Conservation (phyloP, 257 asterid species). For the Oldenlandia corymbosa region DNA sequence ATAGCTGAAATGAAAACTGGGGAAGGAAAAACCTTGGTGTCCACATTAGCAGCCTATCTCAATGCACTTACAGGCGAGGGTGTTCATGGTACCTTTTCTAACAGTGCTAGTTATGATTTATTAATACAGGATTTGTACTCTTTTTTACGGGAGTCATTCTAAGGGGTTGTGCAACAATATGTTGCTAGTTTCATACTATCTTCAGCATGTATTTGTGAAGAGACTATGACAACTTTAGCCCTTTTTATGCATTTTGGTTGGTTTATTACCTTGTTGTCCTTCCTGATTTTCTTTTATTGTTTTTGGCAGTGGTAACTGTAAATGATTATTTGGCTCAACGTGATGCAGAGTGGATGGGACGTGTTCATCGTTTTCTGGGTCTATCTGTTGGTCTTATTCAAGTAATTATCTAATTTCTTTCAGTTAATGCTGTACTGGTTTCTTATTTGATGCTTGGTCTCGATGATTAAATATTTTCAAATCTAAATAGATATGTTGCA, state of each 20-base stretch:
- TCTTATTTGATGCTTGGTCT: not conserved
- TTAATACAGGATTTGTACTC: not conserved
- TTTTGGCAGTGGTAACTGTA: constrained; percentile 81
- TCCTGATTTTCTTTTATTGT: constrained; percentile 14
- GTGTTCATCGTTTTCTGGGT: constrained; percentile 92
- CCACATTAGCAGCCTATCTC: constrained; percentile 97
- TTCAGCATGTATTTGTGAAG: not conserved
- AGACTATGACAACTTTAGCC: not conserved
- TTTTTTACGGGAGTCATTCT: constrained; percentile 3
- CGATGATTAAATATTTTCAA: not conserved
- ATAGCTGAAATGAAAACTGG: constrained; percentile 99
- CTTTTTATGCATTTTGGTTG: not conserved
- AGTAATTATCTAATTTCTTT: constrained; percentile 35
- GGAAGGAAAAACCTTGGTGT: constrained; percentile 96
- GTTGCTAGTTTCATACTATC: not conserved
- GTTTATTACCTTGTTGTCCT: constrained; percentile 14
- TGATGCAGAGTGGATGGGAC: constrained; percentile 99
- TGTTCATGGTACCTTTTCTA: constrained; percentile 70
- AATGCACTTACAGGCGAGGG: constrained; percentile 92
- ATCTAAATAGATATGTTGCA: not conserved
- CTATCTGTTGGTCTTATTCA: constrained; percentile 99
- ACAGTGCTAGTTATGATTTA: constrained; percentile 6
- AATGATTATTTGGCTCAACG: constrained; percentile 97
- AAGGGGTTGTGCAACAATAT: not conserved
- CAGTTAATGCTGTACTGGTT: not conserved